Conservation (phyloP, 768 basidiomycete species). For the Strobilomyces dryophilus region DNA sequence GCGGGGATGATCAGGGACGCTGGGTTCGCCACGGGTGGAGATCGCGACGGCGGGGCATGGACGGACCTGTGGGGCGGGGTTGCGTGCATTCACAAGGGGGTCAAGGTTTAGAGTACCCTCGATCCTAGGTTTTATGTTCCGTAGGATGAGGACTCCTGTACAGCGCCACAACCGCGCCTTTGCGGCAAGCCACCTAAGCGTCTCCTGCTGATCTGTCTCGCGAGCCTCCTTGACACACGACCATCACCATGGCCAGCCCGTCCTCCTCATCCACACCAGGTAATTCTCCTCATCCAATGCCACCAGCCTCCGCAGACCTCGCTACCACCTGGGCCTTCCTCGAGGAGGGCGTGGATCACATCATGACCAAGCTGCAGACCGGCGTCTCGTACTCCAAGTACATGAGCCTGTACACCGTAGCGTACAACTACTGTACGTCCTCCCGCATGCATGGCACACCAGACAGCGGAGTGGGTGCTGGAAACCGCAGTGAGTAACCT, state of each 20-base stretch:
- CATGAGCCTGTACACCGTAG: slow-evolving; percentile 85
- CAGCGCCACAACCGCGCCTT: slow-evolving; percentile 30
- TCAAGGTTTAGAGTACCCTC: slow-evolving; percentile 42
- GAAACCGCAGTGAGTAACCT: slow-evolving; percentile 53
- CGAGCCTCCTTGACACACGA: slow-evolving; percentile 21
- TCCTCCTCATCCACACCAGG: slow-evolving; percentile 31
- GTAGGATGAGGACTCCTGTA: not conserved
- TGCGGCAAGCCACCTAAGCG: slow-evolving; percentile 13
- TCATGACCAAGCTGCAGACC: slow-evolving; percentile 87
- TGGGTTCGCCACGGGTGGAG: slow-evolving; percentile 71
- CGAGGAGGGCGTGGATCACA: slow-evolving; percentile 83
- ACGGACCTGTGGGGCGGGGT: slow-evolving; percentile 84
- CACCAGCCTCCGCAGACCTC: slow-evolving; percentile 64
- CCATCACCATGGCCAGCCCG: slow-evolving; percentile 31
- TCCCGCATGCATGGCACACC: slow-evolving; percentile 65
- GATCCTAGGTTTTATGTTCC: too few relatives aligned
- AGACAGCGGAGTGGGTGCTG: slow-evolving; percentile 30
- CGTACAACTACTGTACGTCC: slow-evolving; percentile 97
- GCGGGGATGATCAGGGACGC: slow-evolving; percentile 84
- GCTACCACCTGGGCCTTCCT: slow-evolving; percentile 86
- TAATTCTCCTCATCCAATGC: slow-evolving; percentile 48
- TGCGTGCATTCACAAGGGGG: slow-evolving; percentile 79
- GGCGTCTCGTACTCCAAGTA: slow-evolving; percentile 89
- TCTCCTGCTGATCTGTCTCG: slow-evolving; percentile 9
- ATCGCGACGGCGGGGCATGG: slow-evolving; percentile 82